Percentiles rank a stretch among this genome's conserved stretches.
phyloP scores from a whole-genome alignment of 2,329 filamentous ascomycete species.

The Colletotrichum sp. region DNA sequence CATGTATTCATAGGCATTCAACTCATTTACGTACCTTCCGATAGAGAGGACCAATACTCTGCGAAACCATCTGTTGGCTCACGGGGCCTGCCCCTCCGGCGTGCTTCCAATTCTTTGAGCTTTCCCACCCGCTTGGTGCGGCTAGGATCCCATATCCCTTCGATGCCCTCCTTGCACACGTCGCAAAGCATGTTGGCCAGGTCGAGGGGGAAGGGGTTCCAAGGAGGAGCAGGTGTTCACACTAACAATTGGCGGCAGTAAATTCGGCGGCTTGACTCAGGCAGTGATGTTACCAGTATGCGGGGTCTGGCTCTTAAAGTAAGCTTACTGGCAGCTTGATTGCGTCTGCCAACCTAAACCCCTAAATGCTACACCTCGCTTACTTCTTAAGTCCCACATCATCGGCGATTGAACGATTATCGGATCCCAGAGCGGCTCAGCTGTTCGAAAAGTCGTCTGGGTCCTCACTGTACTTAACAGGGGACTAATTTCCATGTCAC shows the following conservation, averaged over 20 bases:
- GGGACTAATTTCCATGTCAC: background rate
- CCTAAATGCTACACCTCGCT: background rate
- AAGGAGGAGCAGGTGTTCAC: background rate
- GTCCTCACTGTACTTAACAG: background rate
- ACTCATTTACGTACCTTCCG: background rate
- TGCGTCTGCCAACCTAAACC: background rate
- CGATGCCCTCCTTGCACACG: background rate
- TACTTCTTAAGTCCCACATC: background rate
- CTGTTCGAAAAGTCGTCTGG: background rate
- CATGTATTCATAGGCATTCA: rapidly evolving
- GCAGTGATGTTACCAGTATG: background rate
- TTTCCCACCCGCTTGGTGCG: background rate
- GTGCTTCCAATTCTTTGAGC: background rate
- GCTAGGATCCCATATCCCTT: background rate
- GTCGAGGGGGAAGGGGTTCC: background rate
- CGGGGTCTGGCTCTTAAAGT: background rate
- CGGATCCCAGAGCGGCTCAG: background rate
- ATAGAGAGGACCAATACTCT: background rate
- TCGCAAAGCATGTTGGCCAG: background rate
- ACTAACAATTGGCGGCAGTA: rapidly evolving
- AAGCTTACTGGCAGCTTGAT: background rate
- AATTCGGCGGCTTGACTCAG: too few species aligned
- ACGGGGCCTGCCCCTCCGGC: rapidly evolving
- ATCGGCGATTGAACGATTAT: background rate
- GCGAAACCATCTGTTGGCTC: too few species aligned